These are phyloP conservation scores for Saccharum hybrid DNA, from an alignment of 202 grass and related monocot genomes.

Conservation along the genomic window DNA sequence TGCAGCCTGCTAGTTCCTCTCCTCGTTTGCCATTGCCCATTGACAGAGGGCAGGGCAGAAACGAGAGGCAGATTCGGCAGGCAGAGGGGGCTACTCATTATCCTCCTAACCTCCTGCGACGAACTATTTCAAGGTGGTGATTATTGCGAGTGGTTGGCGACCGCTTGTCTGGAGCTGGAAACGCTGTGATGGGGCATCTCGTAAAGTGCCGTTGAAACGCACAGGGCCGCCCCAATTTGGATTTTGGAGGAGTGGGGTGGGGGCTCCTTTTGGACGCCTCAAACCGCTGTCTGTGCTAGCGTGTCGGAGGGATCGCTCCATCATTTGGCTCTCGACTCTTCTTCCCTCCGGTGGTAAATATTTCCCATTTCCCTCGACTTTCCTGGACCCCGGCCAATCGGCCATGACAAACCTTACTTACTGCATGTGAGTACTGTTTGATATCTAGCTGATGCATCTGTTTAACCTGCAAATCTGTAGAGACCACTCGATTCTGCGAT, in stretches of 20 bases:
- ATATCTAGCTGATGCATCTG: not conserved
- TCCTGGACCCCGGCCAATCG: not conserved
- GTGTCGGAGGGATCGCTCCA: conserved; percentile 7
- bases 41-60: no score
- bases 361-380: not conserved
- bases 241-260: not conserved
- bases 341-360: not conserved
- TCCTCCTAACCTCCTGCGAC: not conserved
- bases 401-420: no score
- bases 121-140: not conserved
- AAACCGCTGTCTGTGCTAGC: conserved; percentile 41
- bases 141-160: conserved; percentile 31
- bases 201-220: not conserved
- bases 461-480: not conserved
- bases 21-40: no score
- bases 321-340: not conserved
- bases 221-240: not conserved
- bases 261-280: conserved; percentile 19
- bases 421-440: no score
- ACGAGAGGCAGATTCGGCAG: no score
- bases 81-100: no score
- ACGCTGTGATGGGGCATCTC: not conserved
- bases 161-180: conserved; percentile 11
- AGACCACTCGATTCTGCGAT: not conserved
- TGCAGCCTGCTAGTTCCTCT: no score